Percentiles rank a stretch among this genome's conserved stretches.
These are phyloP conservation scores for Cladosporium oxysporum DNA, from an alignment of 2,329 filamentous ascomycete genomes.

Conservation along the genomic window DNA sequence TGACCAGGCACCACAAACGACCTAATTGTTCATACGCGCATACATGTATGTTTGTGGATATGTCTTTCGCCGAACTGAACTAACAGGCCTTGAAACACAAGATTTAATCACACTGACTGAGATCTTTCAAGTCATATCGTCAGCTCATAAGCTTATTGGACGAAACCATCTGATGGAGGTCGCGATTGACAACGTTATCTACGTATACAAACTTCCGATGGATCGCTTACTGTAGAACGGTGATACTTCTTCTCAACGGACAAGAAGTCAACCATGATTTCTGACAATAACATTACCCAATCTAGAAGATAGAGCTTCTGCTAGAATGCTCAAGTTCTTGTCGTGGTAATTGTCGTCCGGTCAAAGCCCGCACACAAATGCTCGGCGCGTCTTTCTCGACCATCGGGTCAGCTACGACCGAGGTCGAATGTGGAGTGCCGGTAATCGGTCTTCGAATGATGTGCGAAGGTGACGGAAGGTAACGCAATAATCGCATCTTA, in stretches of 20 bases:
- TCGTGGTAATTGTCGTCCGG: background rate
- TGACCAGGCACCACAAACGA: no score
- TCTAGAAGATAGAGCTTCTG: no score
- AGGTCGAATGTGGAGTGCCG: constrained; percentile 9
- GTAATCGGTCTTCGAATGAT: constrained; percentile 10
- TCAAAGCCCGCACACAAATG: background rate
- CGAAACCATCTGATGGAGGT: no score
- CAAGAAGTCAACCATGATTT: no score
- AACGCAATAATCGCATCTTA: background rate
- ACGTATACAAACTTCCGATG: background rate
- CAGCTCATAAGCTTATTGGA: background rate
- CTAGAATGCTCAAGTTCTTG: no score
- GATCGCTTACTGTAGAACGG: no score
- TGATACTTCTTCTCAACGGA: no score
- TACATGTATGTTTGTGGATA: background rate
- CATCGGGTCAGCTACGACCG: constrained; percentile 10
- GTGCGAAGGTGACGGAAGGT: constrained; percentile 1
- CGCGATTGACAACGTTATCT: background rate
- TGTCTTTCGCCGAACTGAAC: background rate
- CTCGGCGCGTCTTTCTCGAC: constrained; percentile 7
- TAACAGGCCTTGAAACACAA: background rate
- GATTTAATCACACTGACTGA: no score
- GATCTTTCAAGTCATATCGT: no score
- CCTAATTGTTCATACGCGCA: background rate
- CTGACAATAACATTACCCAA: no score